Percentiles rank a stretch among this genome's conserved stretches.
Conservation (phyloP, 495 filamentous ascomycete genomes). For the Aspergillus heteromorphus region DNA sequence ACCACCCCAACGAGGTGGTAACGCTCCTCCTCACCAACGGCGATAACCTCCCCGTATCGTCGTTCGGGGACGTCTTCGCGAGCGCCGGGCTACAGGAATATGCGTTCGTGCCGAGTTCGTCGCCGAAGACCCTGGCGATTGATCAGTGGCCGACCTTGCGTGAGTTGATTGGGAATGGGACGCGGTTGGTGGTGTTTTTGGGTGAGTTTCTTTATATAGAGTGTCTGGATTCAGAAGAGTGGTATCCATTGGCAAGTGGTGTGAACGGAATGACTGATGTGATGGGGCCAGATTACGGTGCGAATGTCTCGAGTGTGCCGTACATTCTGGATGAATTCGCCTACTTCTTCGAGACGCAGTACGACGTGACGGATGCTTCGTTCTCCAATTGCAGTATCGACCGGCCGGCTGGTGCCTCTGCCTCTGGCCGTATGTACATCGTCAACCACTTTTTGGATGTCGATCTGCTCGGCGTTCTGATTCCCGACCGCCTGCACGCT, state of each 20-base stretch:
- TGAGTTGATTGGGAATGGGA: constrained; percentile 53
- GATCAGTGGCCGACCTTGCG: constrained; percentile 59
- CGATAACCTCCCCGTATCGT: constrained; percentile 43
- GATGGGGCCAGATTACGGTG: constrained; percentile 39
- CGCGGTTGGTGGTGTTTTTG: constrained; percentile 60
- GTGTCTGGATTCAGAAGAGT: too few species aligned
- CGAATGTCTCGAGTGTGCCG: constrained; percentile 40
- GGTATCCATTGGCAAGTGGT: too few species aligned
- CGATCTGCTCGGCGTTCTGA: constrained; percentile 40
- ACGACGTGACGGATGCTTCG: constrained; percentile 47
- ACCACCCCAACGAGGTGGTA: constrained; percentile 61
- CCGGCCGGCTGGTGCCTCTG: constrained; percentile 46
- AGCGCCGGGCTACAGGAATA: constrained; percentile 52
- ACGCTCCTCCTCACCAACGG: constrained; percentile 67
- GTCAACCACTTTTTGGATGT: constrained; percentile 46
- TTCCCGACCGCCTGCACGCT: constrained; percentile 53
- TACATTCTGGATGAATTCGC: constrained; percentile 68
- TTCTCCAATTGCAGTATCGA: constrained; percentile 56
- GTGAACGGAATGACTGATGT: too few species aligned
- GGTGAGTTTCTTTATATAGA: too few species aligned
- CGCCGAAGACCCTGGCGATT: constrained; percentile 22
- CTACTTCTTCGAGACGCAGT: constrained; percentile 69
- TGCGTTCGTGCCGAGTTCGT: constrained; percentile 46
- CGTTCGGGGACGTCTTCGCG: constrained; percentile 51
- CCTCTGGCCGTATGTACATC: constrained; percentile 50